Evolutionary conservation across 2,329 filamentous ascomycete genomes (phyloP).

Genomic region (Beauveria asiatica): DNA sequence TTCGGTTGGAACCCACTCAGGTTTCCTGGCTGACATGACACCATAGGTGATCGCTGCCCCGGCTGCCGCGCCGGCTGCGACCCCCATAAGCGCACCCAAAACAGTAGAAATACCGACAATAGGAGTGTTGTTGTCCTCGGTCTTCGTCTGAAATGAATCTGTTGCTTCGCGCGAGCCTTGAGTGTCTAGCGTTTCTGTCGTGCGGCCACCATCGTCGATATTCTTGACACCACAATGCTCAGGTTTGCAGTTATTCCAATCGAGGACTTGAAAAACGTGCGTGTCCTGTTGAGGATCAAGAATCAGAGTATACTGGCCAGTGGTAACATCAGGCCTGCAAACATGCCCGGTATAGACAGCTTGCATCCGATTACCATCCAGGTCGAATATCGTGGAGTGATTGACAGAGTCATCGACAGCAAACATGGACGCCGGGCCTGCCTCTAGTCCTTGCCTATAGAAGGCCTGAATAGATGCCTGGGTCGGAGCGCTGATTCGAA

Average conservation of each 20-base stretch:
- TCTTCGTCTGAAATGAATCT: background rate
- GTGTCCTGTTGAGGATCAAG: background rate
- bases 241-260: background rate
- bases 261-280: background rate
- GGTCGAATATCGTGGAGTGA: slow-evolving; percentile 57
- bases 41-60: slow-evolving; percentile 58
- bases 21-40: slow-evolving; percentile 36
- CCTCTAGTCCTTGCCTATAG: slow-evolving; percentile 59
- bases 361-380: slow-evolving; percentile 79
- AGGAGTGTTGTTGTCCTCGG: background rate
- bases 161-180: background rate
- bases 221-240: background rate
- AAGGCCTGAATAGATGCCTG: slow-evolving; percentile 61
- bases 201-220: background rate
- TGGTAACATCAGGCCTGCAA: slow-evolving; percentile 22
- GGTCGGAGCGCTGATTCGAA: slow-evolving; percentile 61
- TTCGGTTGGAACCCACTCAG: slow-evolving; percentile 12
- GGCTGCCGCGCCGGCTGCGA: slow-evolving; percentile 55
- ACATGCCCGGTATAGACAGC: slow-evolving; percentile 42
- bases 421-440: slow-evolving; percentile 40
- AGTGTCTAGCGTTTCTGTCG: background rate
- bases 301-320: background rate
- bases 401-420: background rate
- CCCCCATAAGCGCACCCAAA: slow-evolving; percentile 59
- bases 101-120: slow-evolving; percentile 37